These are phyloP conservation scores for Lignosus rhinocerotis DNA, from an alignment of 1,284 basidiomycete species.

Conservation along the genomic window DNA sequence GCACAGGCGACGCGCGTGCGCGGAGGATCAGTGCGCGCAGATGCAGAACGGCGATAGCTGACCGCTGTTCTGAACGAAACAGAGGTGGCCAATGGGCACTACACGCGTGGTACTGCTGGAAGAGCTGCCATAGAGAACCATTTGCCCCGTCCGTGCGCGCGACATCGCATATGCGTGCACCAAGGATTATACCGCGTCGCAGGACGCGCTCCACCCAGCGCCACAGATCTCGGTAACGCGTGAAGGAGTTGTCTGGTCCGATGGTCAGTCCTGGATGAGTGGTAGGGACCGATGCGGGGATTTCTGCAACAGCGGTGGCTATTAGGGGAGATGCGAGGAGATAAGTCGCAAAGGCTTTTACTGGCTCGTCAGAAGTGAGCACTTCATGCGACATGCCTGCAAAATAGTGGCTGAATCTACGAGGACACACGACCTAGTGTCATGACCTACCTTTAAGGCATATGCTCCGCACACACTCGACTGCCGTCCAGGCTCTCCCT, in stretches of 20 bases:
- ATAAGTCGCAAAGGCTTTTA: constrained; percentile 55
- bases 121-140: constrained; percentile 53
- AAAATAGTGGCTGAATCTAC: constrained; percentile 1
- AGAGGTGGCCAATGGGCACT: constrained; percentile 71
- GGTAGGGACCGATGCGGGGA: constrained; percentile 41
- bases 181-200: constrained; percentile 65
- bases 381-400: constrained; percentile 55
- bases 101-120: constrained; percentile 63
- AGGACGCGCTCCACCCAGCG: constrained; percentile 74
- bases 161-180: constrained; percentile 47
- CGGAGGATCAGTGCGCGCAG: constrained; percentile 68
- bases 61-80: constrained; percentile 75
- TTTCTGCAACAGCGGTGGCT: constrained; percentile 47
- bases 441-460: constrained; percentile 63
- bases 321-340: constrained; percentile 57
- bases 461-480: constrained; percentile 62
- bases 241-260: constrained; percentile 51
- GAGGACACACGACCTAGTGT: not conserved
- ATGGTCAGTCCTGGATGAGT: constrained; percentile 33
- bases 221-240: constrained; percentile 72
- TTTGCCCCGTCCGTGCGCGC: constrained; percentile 37
- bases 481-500: constrained; percentile 64
- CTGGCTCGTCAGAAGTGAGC: constrained; percentile 47
- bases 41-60: constrained; percentile 67
- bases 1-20: constrained; percentile 33